These are phyloP conservation scores for Pittosporum tobira DNA, from an alignment of 129 eudicot species.

Conservation along the genomic window DNA sequence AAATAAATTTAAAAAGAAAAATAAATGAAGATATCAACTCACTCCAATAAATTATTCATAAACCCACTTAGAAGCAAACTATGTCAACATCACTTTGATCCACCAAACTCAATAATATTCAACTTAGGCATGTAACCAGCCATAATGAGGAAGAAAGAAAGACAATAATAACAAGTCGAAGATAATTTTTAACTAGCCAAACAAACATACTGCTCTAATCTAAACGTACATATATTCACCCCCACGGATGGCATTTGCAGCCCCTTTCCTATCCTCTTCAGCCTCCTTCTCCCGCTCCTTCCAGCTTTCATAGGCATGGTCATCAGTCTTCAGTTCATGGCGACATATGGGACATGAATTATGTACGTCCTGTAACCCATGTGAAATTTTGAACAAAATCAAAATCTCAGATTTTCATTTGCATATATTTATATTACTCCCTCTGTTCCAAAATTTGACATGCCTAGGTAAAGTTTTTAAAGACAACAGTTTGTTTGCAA, in stretches of 20 bases:
- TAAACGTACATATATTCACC: conserved; percentile 98
- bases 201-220: background rate
- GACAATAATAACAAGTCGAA: background rate
- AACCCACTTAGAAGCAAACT: background rate
- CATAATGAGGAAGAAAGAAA: background rate
- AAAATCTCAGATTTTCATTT: background rate
- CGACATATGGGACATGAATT: conserved; percentile 96
- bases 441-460: too few relatives aligned
- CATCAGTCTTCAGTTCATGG: conserved; percentile 86
- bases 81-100: background rate
- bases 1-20: too few relatives aligned
- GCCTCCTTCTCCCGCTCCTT: conserved; percentile 95
- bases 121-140: background rate
- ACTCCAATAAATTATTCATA: too few relatives aligned
- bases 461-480: too few relatives aligned
- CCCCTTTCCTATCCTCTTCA: conserved; percentile 92
- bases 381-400: background rate
- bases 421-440: background rate
- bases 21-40: too few relatives aligned
- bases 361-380: conserved; percentile 58
- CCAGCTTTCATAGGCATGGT: conserved; percentile 84
- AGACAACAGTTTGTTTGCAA: too few relatives aligned
- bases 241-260: conserved; percentile 86
- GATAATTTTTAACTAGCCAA: background rate
- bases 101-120: background rate